Base-by-base conservation (phyloP, 208 protist species). In the Acanthamoeba healyi region DNA sequence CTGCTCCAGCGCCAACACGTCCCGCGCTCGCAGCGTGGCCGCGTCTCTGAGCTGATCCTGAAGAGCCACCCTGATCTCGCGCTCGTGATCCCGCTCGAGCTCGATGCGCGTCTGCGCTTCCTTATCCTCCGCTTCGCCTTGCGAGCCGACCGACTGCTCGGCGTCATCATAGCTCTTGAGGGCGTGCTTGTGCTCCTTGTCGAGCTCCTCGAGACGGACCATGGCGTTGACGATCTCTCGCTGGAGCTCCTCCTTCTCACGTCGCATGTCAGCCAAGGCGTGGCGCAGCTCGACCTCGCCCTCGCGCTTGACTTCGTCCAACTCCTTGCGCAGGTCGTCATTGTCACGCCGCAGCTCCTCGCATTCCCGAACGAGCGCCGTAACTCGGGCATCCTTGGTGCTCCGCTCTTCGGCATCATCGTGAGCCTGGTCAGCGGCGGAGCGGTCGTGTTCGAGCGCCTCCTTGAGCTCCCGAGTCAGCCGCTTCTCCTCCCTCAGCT, bases 241-340 rank as follows among this genome's bases (percentile, higher is more conserved):
- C 12, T 32, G 70, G 4, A 79, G 70, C 10, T 10, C 32, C 10
- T 79, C 70, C 70, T 44, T 36, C 70, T 79, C 70, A 5, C 42
- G 15, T 5, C 70, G 70, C 34, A 79, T 5, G 10, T 19, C 24
- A n/a, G 10, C 36, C 9, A 79, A 32, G 29, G 38, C 70, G 29
- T 32, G 70, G 29, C 42, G 70, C 70, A 79, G 70, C 70, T 79
- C 70, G 17, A 36, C 38, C 14, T 10, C 26, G 10, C 70, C 70
- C 24, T 79, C 70, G 70, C 70, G 70, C 70, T 79, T 79, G 36
- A 79, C 70, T 32, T 79, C 70, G 10, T 79, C 70, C 24, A 79
- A 32, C 70, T 79, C 70, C 7, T 42, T 38, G 5, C 70, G 29
- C 32, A 79, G 70, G 24, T 79, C 70, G 6, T 79, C 70, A 32